These are phyloP conservation scores for Gossypium bickii DNA, from an alignment of 345 rosid genomes.

Conservation along the genomic window DNA sequence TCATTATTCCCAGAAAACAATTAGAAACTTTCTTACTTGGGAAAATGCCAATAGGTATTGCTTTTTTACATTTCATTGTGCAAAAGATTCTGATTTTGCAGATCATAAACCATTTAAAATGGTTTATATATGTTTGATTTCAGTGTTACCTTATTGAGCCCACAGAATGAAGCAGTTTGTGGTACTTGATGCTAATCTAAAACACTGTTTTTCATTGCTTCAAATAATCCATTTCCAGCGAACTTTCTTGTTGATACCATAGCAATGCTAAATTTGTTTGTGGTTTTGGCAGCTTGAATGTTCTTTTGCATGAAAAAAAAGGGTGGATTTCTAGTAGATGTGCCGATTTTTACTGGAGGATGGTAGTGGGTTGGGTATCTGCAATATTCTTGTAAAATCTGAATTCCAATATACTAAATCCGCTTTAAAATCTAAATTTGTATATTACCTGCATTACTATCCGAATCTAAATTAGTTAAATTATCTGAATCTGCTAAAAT, in stretches of 20 bases:
- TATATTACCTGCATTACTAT: no score
- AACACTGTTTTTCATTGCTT: not conserved
- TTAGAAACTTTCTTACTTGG: constrained; percentile 19
- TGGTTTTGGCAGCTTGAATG: not conserved
- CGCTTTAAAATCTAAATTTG: no score
- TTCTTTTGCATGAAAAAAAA: not conserved
- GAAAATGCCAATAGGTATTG: constrained; percentile 6
- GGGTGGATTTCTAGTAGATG: not conserved
- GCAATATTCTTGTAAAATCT: no score
- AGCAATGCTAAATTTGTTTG: not conserved
- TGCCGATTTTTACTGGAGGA: no score
- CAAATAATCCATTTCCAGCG: constrained; percentile 6
- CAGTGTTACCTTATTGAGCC: not conserved
- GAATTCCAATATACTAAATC: no score
- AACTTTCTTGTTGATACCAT: not conserved
- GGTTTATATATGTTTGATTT: constrained; percentile 20
- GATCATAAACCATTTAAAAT: constrained; percentile 5
- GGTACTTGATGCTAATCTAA: not conserved
- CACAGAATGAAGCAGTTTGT: constrained; percentile 4
- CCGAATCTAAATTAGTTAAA: no score
- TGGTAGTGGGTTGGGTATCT: no score
- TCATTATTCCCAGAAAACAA: constrained; percentile 16
- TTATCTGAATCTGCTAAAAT: no score
- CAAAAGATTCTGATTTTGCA: constrained; percentile 24
- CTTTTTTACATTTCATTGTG: constrained; percentile 10